Percentiles rank a stretch among this genome's conserved stretches.
phyloP scores from a whole-genome alignment of 2,329 filamentous ascomycete species.

The Calonectria crousiana region DNA sequence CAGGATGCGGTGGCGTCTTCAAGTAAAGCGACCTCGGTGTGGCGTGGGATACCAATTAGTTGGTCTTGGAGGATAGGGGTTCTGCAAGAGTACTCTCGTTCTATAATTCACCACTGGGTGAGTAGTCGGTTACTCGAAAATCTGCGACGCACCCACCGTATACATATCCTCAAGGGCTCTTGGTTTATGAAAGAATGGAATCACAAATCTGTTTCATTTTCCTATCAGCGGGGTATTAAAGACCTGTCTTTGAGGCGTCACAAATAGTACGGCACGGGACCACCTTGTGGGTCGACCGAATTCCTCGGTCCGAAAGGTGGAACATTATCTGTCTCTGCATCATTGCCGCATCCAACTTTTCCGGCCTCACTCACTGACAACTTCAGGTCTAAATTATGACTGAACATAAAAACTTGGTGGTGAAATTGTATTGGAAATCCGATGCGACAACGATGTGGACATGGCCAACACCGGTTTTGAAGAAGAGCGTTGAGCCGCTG shows the following conservation, averaged over 20 bases:
- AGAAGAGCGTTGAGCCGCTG: background rate
- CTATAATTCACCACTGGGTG: background rate
- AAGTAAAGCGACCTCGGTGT: background rate
- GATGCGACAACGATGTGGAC: background rate
- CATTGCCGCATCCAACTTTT: background rate
- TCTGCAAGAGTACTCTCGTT: background rate
- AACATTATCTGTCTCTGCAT: background rate
- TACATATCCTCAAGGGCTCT: background rate
- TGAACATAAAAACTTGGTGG: no score
- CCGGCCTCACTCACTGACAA: background rate
- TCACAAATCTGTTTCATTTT: background rate
- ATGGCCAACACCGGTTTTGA: background rate
- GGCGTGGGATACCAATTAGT: background rate
- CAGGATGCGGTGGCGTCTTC: background rate
- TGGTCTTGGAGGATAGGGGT: background rate
- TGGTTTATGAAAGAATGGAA: background rate
- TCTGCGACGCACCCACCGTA: background rate
- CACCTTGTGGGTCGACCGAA: background rate
- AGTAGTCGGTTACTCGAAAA: background rate
- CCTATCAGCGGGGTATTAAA: background rate
- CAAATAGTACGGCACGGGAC: background rate
- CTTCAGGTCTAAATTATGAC: background rate
- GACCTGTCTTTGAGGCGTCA: background rate
- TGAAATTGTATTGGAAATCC: background rate
- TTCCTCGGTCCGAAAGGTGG: background rate